Conservation (phyloP, 164 flowering plant species). For the Santalum album region DNA sequence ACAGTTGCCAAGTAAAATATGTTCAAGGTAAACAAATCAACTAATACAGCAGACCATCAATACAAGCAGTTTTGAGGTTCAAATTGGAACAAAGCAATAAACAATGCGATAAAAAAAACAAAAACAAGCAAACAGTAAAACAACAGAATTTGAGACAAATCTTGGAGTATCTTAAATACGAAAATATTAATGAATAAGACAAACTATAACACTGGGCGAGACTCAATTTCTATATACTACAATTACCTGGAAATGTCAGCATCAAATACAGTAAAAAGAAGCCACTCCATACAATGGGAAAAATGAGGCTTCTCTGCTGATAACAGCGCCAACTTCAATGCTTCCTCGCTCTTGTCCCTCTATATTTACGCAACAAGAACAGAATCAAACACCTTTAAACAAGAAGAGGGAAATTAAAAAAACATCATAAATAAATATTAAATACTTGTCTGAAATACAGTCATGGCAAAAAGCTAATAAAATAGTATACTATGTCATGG, state of each 20-base stretch:
- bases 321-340: slow-evolving; percentile 69
- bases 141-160: no score
- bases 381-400: slow-evolving; percentile 5
- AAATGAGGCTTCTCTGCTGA: slow-evolving; percentile 98
- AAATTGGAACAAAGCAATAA: no score
- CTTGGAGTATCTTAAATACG: no score
- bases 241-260: slow-evolving; percentile 90
- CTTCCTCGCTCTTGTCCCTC: slow-evolving; percentile 94
- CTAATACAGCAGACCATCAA: no score
- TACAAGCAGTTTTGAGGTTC: no score
- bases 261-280: slow-evolving; percentile 97
- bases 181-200: background rate
- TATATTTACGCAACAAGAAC: slow-evolving; percentile 18
- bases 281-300: slow-evolving; percentile 98
- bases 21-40: no score
- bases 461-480: background rate
- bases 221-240: background rate
- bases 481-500: background rate
- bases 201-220: background rate
- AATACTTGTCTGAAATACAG: background rate
- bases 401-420: slow-evolving; percentile 1
- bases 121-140: no score
- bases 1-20: no score
- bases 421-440: background rate
- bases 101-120: no score